Evolutionary conservation across 2,329 filamentous ascomycete species (phyloP).

Genomic region (Fonsecaea pedrosoi): DNA sequence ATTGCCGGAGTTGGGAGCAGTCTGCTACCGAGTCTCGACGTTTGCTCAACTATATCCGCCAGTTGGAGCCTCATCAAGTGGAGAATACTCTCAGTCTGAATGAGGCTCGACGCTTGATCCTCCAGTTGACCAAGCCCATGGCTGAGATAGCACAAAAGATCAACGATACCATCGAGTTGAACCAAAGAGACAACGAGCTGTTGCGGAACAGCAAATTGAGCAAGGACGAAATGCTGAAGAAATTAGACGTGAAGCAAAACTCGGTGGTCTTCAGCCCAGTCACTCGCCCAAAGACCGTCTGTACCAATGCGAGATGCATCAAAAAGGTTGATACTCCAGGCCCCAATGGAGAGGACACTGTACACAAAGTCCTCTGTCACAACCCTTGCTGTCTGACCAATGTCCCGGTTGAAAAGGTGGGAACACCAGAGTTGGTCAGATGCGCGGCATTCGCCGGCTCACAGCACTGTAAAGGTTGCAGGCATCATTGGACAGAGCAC

Average conservation of each 20-base stretch:
- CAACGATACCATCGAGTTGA: constrained; percentile 43
- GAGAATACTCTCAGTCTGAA: constrained; percentile 51
- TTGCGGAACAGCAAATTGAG: constrained; percentile 41
- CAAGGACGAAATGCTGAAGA: constrained; percentile 41
- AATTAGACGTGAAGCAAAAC: constrained; percentile 42
- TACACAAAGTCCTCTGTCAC: constrained; percentile 47
- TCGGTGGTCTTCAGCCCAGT: constrained; percentile 40
- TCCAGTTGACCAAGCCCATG: constrained; percentile 49
- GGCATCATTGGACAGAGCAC: constrained; percentile 49
- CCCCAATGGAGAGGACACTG: constrained; percentile 32
- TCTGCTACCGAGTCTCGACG: constrained; percentile 45
- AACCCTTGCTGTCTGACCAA: constrained; percentile 42
- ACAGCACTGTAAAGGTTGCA: constrained; percentile 41
- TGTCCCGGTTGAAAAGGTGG: constrained; percentile 42
- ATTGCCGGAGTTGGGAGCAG: constrained; percentile 48
- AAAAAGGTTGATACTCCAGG: constrained; percentile 41
- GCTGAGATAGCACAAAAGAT: constrained; percentile 47
- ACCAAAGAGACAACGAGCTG: constrained; percentile 42
- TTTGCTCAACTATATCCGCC: constrained; percentile 44
- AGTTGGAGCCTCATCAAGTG: constrained; percentile 44
- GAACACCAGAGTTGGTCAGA: constrained; percentile 39
- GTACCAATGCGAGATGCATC: constrained; percentile 42
- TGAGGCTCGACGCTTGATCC: constrained; percentile 47
- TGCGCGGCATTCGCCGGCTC: constrained; percentile 42
- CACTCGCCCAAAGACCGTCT: constrained; percentile 45